Evolutionary conservation across 345 rosid species (phyloP), one percentile per base, ranked within the genome.

Genomic region (Trapa incisa): DNA sequence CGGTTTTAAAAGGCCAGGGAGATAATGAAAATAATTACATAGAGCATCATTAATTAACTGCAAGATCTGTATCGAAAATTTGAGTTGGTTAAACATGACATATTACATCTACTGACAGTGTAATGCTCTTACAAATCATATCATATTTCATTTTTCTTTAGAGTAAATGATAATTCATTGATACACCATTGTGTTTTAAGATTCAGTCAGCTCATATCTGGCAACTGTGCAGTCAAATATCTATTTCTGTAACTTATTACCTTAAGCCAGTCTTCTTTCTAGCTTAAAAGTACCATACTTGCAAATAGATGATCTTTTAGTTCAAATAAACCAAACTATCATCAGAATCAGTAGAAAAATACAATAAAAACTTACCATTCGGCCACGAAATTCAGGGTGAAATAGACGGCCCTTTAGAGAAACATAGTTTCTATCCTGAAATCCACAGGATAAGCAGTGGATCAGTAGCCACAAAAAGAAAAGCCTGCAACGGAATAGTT

Each of bases 321-420:
- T n/a, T 50, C 36, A 68, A 61, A 36, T 39, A 41, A 35, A 11
- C 35, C 1, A 14, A 41, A 52, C 52, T 52, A 37, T 38, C 70
- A 47, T 35, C 45, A 35, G 47, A 66, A 13, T 37, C 16, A 53
- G 43, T 64, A 64, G 47, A 41, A 43, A 22, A 47, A 12, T 65
- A 42, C 17, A 42, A 22, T 8, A 53, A 2, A 37, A 47, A 41
- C 37, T n/a, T 94, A 94, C 99, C 99, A 94, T 91, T 68, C 99
- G 92, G 67, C 96, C 99, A 67, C 96, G 97, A 77, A 91, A 94
- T 77, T 94, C 99, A 5, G 99, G 99, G 81, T 82, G 64, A 61
- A 94, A 57, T 53, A 80, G 82, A 61, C 86, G 91, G 64, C 52
- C 86, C 77, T 87, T 87, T 65, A 85, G 68, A 14, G 85, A 87